Percentiles rank a stretch among this genome's conserved stretches.
These are phyloP conservation scores for Ogataea trehalophila DNA, from an alignment of 805 yeast species.

Conservation along the genomic window DNA sequence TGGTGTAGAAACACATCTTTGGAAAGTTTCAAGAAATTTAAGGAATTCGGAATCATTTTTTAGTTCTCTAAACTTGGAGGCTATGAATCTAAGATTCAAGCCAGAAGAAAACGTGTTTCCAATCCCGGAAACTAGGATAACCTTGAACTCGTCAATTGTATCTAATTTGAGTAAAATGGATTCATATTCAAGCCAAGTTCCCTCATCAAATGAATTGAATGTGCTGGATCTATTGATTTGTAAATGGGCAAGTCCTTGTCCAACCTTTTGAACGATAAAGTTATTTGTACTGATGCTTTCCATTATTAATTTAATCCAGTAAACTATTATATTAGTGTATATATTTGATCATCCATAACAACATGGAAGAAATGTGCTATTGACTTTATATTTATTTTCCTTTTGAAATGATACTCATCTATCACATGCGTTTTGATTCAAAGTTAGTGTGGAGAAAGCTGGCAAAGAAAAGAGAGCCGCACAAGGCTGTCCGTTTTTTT, in stretches of 20 bases:
- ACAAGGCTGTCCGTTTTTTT: too few relatives aligned
- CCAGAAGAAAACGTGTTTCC: slow-evolving; percentile 63
- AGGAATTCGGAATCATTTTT: slow-evolving; percentile 16
- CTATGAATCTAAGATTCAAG: slow-evolving; percentile 43
- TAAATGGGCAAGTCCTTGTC: slow-evolving; percentile 40
- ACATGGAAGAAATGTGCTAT: too few relatives aligned
- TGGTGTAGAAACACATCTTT: slow-evolving; percentile 47
- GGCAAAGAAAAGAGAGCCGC: too few relatives aligned
- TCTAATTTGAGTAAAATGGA: slow-evolving; percentile 43
- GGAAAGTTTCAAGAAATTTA: slow-evolving; percentile 50
- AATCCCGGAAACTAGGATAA: slow-evolving; percentile 51
- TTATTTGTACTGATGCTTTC: neutral
- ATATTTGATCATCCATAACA: too few relatives aligned
- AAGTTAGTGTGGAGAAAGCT: too few relatives aligned
- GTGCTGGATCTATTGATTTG: slow-evolving; percentile 56
- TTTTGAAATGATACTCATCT: too few relatives aligned
- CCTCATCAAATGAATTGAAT: slow-evolving; percentile 53
- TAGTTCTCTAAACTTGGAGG: slow-evolving; percentile 14
- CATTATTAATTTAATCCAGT: neutral
- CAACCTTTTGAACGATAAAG: slow-evolving; percentile 1
- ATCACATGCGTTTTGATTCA: too few relatives aligned
- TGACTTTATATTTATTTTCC: too few relatives aligned
- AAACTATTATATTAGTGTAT: too few relatives aligned
- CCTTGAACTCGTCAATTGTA: slow-evolving; percentile 39
- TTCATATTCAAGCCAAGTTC: slow-evolving; percentile 54